Conservation (phyloP, 1,284 basidiomycete species). For the Sporisorium exsertum region DNA sequence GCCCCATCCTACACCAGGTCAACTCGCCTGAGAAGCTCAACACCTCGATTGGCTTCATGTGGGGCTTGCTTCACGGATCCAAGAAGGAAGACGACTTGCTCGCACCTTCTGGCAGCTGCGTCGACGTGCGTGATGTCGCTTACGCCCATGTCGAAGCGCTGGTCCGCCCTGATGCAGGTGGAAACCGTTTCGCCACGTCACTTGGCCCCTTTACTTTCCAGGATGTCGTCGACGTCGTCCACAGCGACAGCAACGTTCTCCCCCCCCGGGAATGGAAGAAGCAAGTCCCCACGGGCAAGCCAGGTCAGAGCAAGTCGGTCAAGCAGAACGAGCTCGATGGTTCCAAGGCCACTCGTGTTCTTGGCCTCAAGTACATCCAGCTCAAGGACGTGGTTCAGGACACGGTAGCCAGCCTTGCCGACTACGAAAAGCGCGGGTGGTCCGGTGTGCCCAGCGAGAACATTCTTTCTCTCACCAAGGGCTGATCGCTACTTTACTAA, state of each 20-base stretch:
- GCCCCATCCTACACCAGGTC: conserved; percentile 74
- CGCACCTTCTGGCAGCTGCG: conserved; percentile 71
- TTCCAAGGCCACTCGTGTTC: conserved; percentile 71
- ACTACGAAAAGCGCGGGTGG: conserved; percentile 59
- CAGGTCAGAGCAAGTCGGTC: conserved; percentile 41
- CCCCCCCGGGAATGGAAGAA: conserved; percentile 57
- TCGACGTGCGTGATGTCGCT: conserved; percentile 77
- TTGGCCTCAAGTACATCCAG: conserved; percentile 72
- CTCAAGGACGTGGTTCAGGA: conserved; percentile 70
- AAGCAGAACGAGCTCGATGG: conserved; percentile 61
- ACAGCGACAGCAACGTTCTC: conserved; percentile 49
- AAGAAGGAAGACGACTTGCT: conserved; percentile 66
- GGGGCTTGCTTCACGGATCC: conserved; percentile 70
- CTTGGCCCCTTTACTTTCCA: conserved; percentile 49
- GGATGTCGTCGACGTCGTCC: conserved; percentile 57
- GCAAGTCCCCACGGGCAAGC: conserved; percentile 54
- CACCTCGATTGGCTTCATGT: conserved; percentile 72
- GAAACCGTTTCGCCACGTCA: conserved; percentile 73
- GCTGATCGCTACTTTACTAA: neutral
- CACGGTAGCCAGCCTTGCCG: conserved; percentile 46
- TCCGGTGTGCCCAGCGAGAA: conserved; percentile 43
- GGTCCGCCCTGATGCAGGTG: conserved; percentile 74
- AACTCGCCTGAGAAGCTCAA: conserved; percentile 73
- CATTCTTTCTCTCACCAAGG: conserved; percentile 40
- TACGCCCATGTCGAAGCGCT: conserved; percentile 75